Evolutionary conservation across 208 protist species (phyloP), one percentile per base, ranked within the genome.

Genomic region (Plasmodiophora brassicae): DNA sequence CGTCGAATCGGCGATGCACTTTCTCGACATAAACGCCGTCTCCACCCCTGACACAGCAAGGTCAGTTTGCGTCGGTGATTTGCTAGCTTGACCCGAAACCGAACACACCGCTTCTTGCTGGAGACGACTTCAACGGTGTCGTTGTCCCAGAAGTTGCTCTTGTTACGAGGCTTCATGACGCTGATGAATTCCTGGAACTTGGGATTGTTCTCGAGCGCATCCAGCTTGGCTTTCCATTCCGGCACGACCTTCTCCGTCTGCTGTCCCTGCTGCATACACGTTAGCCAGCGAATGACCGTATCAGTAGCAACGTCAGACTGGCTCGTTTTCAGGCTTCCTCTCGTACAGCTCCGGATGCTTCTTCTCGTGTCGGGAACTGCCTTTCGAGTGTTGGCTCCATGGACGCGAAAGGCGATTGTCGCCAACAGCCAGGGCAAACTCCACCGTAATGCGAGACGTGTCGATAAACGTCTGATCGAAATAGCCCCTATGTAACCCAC

Each of bases 111-210:
- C 41, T 78, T 78, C n/a, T 78, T 78, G 65, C n/a, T 78, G 41
- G 5, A 5, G n/a, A 78, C 65, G 20, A 57, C 50, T 25, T 57
- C 50, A 78, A 14, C 20, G 20, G 65, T 32, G 65, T 78, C 65
- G n/a, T 78, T 78, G 41, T 78, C 65, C 65, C 65, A 78, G 65
- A 78, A 78, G 20, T 78, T 78, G 14, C 65, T 38, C n/a, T 78
- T 5, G n/a, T 32, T 36, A 5, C 65, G 5, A 44, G 65, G n/a
- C n/a, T 78, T 78, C 65, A 78, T 78, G 14, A 38, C 65, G 20
- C 32, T 5, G 5, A 78, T 5, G 41, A 78, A 78, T 25, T 57
- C 50, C 25, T 57, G 50, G 25, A 57, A 57, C 25, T 25, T 57
- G 50, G 20, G 20, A 57, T 57, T 57, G 14, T 57, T 57, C 50